Evolutionary conservation across 306 rosid species (phyloP).

Genomic region (Delonix regia): DNA sequence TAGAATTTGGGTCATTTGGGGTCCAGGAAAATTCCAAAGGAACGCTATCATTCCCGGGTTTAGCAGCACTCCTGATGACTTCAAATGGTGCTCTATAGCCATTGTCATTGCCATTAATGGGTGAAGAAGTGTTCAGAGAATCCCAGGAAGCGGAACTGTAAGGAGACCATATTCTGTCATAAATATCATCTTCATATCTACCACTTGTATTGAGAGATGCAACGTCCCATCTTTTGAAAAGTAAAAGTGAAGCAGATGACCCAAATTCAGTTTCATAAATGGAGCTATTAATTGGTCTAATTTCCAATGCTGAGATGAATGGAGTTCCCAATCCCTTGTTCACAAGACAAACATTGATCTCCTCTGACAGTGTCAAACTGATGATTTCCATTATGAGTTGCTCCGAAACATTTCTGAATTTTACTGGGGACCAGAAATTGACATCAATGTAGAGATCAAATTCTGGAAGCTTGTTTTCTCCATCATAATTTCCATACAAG

Average conservation of each 20-base stretch:
- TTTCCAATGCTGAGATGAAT: slow-evolving; percentile 72
- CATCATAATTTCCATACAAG: slow-evolving; percentile 73
- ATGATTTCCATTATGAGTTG: slow-evolving; percentile 53
- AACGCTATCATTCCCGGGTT: slow-evolving; percentile 43
- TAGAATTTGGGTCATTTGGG: slow-evolving; percentile 37
- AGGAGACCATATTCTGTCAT: slow-evolving; percentile 62
- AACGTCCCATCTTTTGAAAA: slow-evolving; percentile 55
- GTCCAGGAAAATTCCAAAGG: slow-evolving; percentile 58
- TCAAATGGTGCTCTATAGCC: slow-evolving; percentile 57
- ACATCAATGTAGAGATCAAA: slow-evolving; percentile 63
- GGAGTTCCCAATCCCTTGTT: slow-evolving; percentile 69
- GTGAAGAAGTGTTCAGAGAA: slow-evolving; percentile 40
- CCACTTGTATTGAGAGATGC: slow-evolving; percentile 52
- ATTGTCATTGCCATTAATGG: slow-evolving; percentile 33
- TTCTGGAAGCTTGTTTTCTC: slow-evolving; percentile 53
- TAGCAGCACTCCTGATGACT: slow-evolving; percentile 61
- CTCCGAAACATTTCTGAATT: slow-evolving; percentile 51
- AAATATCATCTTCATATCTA: slow-evolving; percentile 60
- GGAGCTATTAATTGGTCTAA: slow-evolving; percentile 56
- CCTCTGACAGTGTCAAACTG: slow-evolving; percentile 33
- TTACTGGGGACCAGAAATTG: slow-evolving; percentile 59
- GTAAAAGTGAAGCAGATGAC: slow-evolving; percentile 50
- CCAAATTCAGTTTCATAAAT: slow-evolving; percentile 56
- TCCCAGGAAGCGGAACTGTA: slow-evolving; percentile 49
- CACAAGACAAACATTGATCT: slow-evolving; percentile 57